phyloP scores from a whole-genome alignment of 2,329 filamentous ascomycete genomes.

The Aspergillus aculeatus region DNA sequence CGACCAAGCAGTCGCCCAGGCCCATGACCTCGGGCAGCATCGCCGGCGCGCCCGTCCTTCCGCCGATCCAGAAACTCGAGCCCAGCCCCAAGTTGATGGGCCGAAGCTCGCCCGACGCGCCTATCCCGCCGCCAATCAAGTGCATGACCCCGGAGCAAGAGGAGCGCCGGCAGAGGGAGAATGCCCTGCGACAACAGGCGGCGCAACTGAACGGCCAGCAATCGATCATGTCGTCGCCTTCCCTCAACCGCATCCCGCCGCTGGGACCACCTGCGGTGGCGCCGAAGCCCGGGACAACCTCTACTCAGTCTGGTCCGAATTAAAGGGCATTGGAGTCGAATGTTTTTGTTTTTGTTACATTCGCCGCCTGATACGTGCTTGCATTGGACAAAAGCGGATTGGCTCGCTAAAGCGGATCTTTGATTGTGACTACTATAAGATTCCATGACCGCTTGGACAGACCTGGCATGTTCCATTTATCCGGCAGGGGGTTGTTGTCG shows the following conservation, averaged over 20 bases:
- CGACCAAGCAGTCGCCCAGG: constrained; percentile 47
- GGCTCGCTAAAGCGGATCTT: background rate
- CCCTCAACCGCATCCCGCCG: constrained; percentile 33
- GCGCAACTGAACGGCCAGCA: constrained; percentile 25
- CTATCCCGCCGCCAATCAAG: constrained; percentile 43
- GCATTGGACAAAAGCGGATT: background rate
- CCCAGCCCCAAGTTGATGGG: constrained; percentile 48
- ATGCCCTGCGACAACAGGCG: constrained; percentile 29
- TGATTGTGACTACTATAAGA: background rate
- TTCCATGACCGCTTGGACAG: background rate
- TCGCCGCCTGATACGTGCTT: background rate
- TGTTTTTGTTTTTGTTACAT: background rate
- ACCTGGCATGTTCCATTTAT: background rate
- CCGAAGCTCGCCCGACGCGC: constrained; percentile 42
- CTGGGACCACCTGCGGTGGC: constrained; percentile 28
- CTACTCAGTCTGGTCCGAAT: constrained; percentile 17
- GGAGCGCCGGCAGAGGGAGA: constrained; percentile 40
- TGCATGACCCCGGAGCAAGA: constrained; percentile 46
- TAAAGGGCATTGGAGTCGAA: background rate
- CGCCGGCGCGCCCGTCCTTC: constrained; percentile 37
- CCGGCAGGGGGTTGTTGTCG: background rate
- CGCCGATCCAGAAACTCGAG: constrained; percentile 42
- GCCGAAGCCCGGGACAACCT: constrained; percentile 25
- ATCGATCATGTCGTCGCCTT: constrained; percentile 33
- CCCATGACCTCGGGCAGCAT: constrained; percentile 37